phyloP scores from a whole-genome alignment of 2,329 filamentous ascomycete species.

The Leptographium wingfieldii region DNA sequence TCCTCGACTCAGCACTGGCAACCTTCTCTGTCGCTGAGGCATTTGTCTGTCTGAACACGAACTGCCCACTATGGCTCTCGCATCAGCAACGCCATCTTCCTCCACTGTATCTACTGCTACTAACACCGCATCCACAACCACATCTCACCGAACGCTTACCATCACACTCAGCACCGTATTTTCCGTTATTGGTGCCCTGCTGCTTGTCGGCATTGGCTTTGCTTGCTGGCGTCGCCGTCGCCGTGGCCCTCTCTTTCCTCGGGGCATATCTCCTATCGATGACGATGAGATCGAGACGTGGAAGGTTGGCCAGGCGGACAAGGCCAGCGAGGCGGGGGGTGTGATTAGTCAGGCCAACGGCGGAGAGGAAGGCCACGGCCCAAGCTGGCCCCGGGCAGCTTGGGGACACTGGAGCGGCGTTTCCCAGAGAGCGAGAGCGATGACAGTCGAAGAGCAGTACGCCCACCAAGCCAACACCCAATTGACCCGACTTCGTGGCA shows the following conservation, averaged over 20 bases:
- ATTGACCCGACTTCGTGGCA: not conserved
- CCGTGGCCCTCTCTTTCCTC: constrained; percentile 30
- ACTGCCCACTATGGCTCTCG: not conserved
- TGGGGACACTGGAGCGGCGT: not conserved
- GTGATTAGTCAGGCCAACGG: too few relatives aligned
- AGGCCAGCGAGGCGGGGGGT: constrained; percentile 7
- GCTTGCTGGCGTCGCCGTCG: constrained; percentile 27
- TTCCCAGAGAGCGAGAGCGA: not conserved
- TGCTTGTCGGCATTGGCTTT: constrained; percentile 26
- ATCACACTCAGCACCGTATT: constrained; percentile 38
- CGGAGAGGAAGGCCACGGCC: not conserved
- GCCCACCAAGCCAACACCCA: not conserved
- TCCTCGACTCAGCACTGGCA: not conserved
- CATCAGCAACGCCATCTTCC: not conserved
- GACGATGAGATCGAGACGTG: constrained; percentile 56
- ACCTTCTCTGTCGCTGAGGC: not conserved
- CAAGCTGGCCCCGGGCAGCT: not conserved
- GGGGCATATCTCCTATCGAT: constrained; percentile 48
- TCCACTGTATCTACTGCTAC: not conserved
- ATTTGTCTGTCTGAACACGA: not conserved
- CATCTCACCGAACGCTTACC: constrained; percentile 25
- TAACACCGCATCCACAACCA: not conserved
- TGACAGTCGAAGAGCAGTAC: not conserved
- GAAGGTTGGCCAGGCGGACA: constrained; percentile 31
- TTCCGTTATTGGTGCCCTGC: constrained; percentile 30